phyloP scores from a whole-genome alignment of 1,284 basidiomycete species.

The Cryptococcus neoformans region DNA sequence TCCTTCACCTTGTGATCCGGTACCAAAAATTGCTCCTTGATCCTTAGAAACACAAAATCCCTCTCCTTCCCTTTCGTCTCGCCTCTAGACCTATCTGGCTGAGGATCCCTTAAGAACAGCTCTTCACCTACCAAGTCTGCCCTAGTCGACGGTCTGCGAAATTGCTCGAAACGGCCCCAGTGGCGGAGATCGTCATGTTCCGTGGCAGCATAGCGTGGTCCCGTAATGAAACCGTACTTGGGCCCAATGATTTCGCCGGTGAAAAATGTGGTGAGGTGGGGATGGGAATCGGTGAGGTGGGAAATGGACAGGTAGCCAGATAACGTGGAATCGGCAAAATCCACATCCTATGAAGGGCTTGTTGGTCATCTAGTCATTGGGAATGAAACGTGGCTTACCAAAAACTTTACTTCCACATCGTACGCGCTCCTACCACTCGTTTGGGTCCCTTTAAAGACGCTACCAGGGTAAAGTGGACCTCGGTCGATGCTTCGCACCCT shows the following conservation, averaged over 20 bases:
- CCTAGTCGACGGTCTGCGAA: conserved; percentile 60
- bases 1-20: conserved; percentile 90
- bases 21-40: conserved; percentile 95
- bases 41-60: conserved; percentile 75
- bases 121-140: conserved; percentile 66
- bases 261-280: conserved; percentile 87
- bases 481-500: conserved; percentile 55
- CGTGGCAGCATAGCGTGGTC: conserved; percentile 71
- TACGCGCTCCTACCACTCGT: conserved; percentile 79
- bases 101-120: conserved; percentile 62
- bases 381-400: conserved; percentile 55
- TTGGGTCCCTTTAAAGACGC: conserved; percentile 72
- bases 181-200: conserved; percentile 86
- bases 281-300: conserved; percentile 84
- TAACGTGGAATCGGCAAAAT: conserved; percentile 70
- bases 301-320: conserved; percentile 87
- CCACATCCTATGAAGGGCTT: conserved; percentile 67
- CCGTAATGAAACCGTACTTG: conserved; percentile 80
- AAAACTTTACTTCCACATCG: conserved; percentile 75
- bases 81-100: conserved; percentile 24
- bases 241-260: conserved; percentile 86
- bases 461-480: conserved; percentile 76
- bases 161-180: conserved; percentile 89
- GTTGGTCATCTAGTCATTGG: background rate
- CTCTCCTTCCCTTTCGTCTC: conserved; percentile 37